Evolutionary conservation across 805 yeast species (phyloP).

Genomic region (Monosporozyma unispora): DNA sequence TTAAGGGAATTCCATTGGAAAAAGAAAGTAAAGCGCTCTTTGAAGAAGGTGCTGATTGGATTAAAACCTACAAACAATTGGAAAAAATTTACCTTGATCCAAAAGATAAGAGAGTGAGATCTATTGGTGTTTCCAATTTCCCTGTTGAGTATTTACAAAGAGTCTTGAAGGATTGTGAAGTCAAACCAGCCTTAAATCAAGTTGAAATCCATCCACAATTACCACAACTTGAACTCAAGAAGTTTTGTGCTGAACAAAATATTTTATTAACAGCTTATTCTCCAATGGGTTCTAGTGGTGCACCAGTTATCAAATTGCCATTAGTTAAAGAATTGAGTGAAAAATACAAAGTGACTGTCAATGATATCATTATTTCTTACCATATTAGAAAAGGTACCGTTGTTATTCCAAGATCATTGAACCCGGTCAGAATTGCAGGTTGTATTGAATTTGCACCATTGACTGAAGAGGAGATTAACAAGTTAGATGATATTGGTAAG

Average conservation of each 20-base stretch:
- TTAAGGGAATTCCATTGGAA: slow-evolving; percentile 21
- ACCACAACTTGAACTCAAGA: slow-evolving; percentile 51
- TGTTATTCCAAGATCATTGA: slow-evolving; percentile 63
- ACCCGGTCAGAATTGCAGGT: slow-evolving; percentile 47
- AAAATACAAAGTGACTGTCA: slow-evolving; percentile 44
- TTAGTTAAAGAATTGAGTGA: slow-evolving; percentile 44
- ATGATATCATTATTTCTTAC: slow-evolving; percentile 55
- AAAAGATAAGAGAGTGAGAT: slow-evolving; percentile 38
- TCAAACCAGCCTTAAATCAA: slow-evolving; percentile 48
- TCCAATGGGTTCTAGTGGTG: slow-evolving; percentile 58
- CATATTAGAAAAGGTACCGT: slow-evolving; percentile 53
- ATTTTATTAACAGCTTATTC: slow-evolving; percentile 50
- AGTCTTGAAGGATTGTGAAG: slow-evolving; percentile 35
- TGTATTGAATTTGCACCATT: slow-evolving; percentile 35
- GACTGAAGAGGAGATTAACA: slow-evolving; percentile 35
- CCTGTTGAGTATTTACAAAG: slow-evolving; percentile 33
- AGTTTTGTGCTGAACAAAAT: slow-evolving; percentile 44
- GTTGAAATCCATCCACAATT: slow-evolving; percentile 67
- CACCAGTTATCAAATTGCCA: slow-evolving; percentile 50
- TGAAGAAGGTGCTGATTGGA: slow-evolving; percentile 34
- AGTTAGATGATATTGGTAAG: slow-evolving; percentile 29
- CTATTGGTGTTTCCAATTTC: slow-evolving; percentile 54
- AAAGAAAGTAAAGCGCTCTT: slow-evolving; percentile 31
- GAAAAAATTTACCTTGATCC: slow-evolving; percentile 24
- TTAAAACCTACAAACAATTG: slow-evolving; percentile 48